These are phyloP conservation scores for Chytriomyces sp. DNA, from an alignment of 192 early-diverging fungal species.

Conservation along the genomic window DNA sequence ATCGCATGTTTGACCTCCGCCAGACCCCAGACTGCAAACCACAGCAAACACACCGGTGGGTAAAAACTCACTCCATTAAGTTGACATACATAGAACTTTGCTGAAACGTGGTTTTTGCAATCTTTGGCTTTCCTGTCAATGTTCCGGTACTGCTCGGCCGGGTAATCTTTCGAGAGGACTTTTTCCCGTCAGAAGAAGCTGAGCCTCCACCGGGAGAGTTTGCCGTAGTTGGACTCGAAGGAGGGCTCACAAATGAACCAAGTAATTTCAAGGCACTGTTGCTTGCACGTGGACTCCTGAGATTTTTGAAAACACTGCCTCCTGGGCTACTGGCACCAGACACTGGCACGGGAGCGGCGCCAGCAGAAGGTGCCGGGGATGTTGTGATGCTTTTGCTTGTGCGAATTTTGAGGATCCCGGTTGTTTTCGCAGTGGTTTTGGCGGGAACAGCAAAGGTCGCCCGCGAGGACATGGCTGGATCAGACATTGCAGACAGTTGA, in stretches of 20 bases:
- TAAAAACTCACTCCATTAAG: not conserved
- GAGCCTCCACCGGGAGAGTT: not conserved
- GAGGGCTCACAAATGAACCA: not conserved
- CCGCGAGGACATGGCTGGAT: no score
- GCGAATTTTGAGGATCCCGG: not conserved
- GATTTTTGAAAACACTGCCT: not conserved
- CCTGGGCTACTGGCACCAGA: not conserved
- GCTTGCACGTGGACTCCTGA: not conserved
- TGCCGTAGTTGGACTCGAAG: not conserved
- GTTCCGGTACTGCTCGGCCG: conserved; percentile 4
- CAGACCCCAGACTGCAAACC: not conserved
- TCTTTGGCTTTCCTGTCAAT: conserved; percentile 1
- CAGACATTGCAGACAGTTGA: no score
- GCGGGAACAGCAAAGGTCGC: no score
- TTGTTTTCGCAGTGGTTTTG: not conserved
- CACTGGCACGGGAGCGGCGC: not conserved
- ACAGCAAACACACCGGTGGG: not conserved
- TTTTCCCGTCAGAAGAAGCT: no score
- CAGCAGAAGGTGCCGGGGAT: no score
- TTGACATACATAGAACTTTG: conserved; percentile 1
- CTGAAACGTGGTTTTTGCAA: not conserved
- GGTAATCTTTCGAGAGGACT: not conserved
- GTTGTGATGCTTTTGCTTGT: not conserved
- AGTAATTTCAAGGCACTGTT: not conserved
- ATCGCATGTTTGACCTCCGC: no score